phyloP scores from a whole-genome alignment of 148 eudicot species.

The Silene conica region DNA sequence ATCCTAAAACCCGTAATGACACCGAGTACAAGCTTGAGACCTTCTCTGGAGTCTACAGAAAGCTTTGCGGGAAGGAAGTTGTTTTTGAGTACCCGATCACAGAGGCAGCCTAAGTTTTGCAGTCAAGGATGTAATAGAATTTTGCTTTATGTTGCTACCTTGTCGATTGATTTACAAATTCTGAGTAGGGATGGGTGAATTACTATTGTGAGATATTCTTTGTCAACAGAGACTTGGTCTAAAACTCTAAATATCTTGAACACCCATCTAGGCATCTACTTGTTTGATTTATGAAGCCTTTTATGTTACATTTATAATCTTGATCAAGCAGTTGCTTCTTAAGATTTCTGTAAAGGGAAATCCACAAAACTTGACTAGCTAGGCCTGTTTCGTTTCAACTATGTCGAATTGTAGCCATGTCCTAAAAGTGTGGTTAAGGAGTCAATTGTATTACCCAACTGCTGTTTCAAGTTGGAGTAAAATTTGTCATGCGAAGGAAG shows the following conservation, averaged over 20 bases:
- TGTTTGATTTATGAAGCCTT: too few relatives aligned
- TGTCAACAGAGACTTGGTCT: slow-evolving; percentile 9
- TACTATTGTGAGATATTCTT: slow-evolving; percentile 21
- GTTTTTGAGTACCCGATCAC: slow-evolving; percentile 49
- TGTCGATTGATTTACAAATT: slow-evolving; percentile 26
- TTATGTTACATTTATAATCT: too few relatives aligned
- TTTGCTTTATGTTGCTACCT: slow-evolving; percentile 11
- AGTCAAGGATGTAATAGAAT: slow-evolving; percentile 18
- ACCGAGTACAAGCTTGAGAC: slow-evolving; percentile 95
- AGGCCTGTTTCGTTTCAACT: too few relatives aligned
- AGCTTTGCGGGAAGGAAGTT: slow-evolving; percentile 17
- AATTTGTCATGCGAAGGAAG: too few relatives aligned
- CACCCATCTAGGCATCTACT: neutral
- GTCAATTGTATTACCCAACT: too few relatives aligned
- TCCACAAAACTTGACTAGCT: too few relatives aligned
- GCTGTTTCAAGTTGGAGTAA: too few relatives aligned
- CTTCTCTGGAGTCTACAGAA: slow-evolving; percentile 67
- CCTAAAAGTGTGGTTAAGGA: too few relatives aligned
- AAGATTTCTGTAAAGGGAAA: too few relatives aligned
- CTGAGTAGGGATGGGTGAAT: slow-evolving; percentile 2
- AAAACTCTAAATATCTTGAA: slow-evolving; percentile 9
- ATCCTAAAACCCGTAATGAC: slow-evolving; percentile 76
- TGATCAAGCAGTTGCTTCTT: too few relatives aligned
- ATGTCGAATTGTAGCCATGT: too few relatives aligned
- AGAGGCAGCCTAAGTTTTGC: slow-evolving; percentile 42